Base-by-base conservation (phyloP, 257 asterid species). In the Ilex aquifolium region DNA sequence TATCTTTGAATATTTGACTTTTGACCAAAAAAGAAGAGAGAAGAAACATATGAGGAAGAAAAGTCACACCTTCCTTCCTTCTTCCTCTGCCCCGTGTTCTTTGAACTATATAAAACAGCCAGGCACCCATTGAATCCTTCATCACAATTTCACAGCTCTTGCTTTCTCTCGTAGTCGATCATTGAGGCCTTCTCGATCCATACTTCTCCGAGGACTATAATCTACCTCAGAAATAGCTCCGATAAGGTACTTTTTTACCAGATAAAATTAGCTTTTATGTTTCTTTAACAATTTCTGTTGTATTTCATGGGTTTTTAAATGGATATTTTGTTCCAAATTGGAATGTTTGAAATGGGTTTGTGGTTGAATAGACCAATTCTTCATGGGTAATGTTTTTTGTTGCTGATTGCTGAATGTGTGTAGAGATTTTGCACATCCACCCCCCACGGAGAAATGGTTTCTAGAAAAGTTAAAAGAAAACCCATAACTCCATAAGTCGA, bases 21-120 rank as follows among this genome's bases (percentile, higher is more conserved):
- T 88, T 87, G 83, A 94, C 78, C 51, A 53, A 61, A 65, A 55
- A 61, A 44, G 42, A 14, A 29, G 61, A 39, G 57, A 59, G 49
- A 52, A 40, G 62, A 70, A 73, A 71, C 31, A 42, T 66, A 76
- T 64, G 62, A 66, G 81, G 27, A 84, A 82, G 88, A 80, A 77
- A 77, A 80, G 82, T 81, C 89, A 61, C 94, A 75, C 87, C 74
- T 86, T 86, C 97, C 86, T 68, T 58, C 76, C 67, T 32, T 76
- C 75, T 82, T 80, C 85, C 82, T 73, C 65, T 48, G 44, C 57
- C 66, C 57, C 39, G n/a, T 10, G 52, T 11, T 11, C n/a, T 46
- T 46, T 46, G 52, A 2, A 46, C 4, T 10, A 46, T 46, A 46
- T 46, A 46, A 46, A 3, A 1, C 13, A 46, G 42, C 42, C 52